A percentile compares a stretch with the other conserved stretches of the same genome.
Evolutionary conservation across 371 early-diverging fungal genomes (phyloP).

Genomic region (Syncephalastrum monosporum): DNA sequence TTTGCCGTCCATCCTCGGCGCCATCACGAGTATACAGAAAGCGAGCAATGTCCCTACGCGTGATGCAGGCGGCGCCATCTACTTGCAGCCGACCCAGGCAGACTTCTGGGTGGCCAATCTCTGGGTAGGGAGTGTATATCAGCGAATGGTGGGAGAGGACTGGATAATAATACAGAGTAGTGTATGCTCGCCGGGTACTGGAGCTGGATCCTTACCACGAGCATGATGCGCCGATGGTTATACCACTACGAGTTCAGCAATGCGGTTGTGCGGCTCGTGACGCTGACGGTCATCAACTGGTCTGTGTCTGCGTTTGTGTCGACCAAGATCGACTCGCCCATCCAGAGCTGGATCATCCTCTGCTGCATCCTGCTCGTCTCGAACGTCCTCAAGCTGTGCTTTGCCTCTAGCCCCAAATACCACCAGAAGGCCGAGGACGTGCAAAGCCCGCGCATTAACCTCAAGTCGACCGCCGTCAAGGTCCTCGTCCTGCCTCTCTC

Average conservation of each 20-base stretch:
- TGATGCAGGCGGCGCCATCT: slow-evolving; percentile 51
- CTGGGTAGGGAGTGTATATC: slow-evolving; percentile 43
- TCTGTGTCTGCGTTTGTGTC: slow-evolving; percentile 45
- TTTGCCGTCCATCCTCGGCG: slow-evolving; percentile 49
- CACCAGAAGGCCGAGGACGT: slow-evolving; percentile 40
- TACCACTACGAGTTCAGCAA: slow-evolving; percentile 60
- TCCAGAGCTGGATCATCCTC: slow-evolving; percentile 51
- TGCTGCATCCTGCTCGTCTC: slow-evolving; percentile 45
- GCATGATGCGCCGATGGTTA: slow-evolving; percentile 62
- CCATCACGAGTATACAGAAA: slow-evolving; percentile 36
- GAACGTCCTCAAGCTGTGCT: slow-evolving; percentile 52
- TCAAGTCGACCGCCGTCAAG: slow-evolving; percentile 39
- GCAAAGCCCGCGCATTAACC: slow-evolving; percentile 33
- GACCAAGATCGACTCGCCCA: slow-evolving; percentile 45
- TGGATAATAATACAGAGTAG: slow-evolving; percentile 4
- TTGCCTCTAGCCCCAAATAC: slow-evolving; percentile 49
- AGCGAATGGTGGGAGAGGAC: neutral
- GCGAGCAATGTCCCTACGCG: slow-evolving; percentile 39
- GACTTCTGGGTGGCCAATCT: slow-evolving; percentile 59
- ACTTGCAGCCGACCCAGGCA: slow-evolving; percentile 45
- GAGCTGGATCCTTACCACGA: slow-evolving; percentile 57
- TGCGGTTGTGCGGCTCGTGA: slow-evolving; percentile 56
- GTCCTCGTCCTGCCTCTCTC: slow-evolving; percentile 52
- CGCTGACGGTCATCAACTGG: slow-evolving; percentile 54
- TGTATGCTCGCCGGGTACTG: slow-evolving; percentile 50